Percentiles rank a stretch among this genome's conserved stretches.
phyloP scores from a whole-genome alignment of 2,329 filamentous ascomycete genomes.

The Zymoseptoria tritici region DNA sequence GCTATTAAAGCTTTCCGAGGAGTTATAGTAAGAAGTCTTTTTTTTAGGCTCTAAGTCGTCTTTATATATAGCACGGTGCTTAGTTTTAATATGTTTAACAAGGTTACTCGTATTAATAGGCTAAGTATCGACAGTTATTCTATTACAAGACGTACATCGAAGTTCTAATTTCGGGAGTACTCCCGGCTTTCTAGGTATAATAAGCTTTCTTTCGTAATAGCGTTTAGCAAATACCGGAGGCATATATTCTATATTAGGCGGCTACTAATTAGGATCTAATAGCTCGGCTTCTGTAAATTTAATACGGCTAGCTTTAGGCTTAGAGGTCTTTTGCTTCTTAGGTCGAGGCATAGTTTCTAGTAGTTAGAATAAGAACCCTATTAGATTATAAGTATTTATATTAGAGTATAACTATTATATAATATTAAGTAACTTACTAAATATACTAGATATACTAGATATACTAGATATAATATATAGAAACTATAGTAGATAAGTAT shows the following conservation, averaged over 20 bases:
- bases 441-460: not conserved
- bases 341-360: not conserved
- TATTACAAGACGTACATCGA: not conserved
- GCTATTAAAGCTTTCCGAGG: too few relatives aligned
- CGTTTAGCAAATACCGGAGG: not conserved
- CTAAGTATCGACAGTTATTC: not conserved
- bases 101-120: not conserved
- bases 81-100: not conserved
- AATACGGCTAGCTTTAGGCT: not conserved
- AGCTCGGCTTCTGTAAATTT: not conserved
- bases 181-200: not conserved
- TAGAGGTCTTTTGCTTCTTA: not conserved
- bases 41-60: not conserved
- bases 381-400: not conserved
- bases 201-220: not conserved
- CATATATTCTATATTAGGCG: not conserved
- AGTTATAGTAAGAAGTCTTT: too few relatives aligned
- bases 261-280: not conserved
- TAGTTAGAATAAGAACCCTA: not conserved
- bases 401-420: not conserved
- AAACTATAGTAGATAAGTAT: not conserved
- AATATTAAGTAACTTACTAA: not conserved
- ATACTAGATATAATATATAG: not conserved
- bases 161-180: not conserved
- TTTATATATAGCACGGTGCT: not conserved